Percentiles rank a stretch among this genome's conserved stretches.
phyloP scores from a whole-genome alignment of 2,329 filamentous ascomycete species.

The Aspergillus felis region DNA sequence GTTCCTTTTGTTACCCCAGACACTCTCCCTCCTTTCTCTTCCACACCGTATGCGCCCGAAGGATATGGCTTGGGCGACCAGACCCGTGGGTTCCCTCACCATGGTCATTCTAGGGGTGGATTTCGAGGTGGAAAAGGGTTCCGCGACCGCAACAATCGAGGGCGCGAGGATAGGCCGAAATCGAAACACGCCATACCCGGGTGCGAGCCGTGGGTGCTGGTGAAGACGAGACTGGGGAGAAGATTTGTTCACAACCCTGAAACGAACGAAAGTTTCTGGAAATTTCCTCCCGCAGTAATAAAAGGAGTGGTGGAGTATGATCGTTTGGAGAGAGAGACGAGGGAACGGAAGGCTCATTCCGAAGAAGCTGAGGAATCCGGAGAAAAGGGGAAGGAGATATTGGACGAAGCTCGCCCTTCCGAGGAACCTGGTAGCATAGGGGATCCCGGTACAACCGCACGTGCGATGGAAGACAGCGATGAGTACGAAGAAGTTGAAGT shows the following conservation, averaged over 20 bases:
- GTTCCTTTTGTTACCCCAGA: slow-evolving; percentile 32
- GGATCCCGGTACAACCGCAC: slow-evolving; percentile 24
- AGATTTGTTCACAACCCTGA: slow-evolving; percentile 85
- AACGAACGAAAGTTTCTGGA: slow-evolving; percentile 91
- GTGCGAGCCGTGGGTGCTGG: slow-evolving; percentile 81
- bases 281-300: slow-evolving; percentile 83
- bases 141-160: slow-evolving; percentile 60
- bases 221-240: slow-evolving; percentile 86
- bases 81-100: slow-evolving; percentile 15
- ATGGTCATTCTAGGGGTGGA: slow-evolving; percentile 45
- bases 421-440: slow-evolving; percentile 7
- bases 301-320: slow-evolving; percentile 68
- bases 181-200: slow-evolving; percentile 74
- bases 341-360: slow-evolving; percentile 49
- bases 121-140: slow-evolving; percentile 51
- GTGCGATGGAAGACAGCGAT: slow-evolving; percentile 54
- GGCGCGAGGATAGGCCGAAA: slow-evolving; percentile 75
- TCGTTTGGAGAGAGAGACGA: slow-evolving; percentile 66
- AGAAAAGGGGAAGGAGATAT: slow-evolving; percentile 6
- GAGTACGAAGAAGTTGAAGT: slow-evolving; percentile 78
- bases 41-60: slow-evolving; percentile 31
- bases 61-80: slow-evolving; percentile 13
- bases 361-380: slow-evolving; percentile 20
- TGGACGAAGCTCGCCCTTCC: slow-evolving; percentile 5
- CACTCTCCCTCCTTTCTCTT: slow-evolving; percentile 34